Conservation (phyloP, 768 basidiomycete genomes). For the Mycena latifolia region DNA sequence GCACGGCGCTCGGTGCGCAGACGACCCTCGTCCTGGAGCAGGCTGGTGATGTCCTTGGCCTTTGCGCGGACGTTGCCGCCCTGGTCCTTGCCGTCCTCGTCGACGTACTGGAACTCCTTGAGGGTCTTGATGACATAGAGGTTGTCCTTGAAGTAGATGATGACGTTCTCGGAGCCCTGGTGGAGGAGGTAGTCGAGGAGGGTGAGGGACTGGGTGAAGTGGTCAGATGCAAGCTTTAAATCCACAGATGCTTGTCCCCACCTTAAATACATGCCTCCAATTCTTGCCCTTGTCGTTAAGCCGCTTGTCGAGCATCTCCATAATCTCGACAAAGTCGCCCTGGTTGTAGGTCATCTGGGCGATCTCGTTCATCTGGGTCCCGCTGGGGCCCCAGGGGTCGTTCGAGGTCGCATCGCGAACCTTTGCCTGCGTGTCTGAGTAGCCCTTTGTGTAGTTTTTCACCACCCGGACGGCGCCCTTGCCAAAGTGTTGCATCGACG, state of each 20-base stretch:
- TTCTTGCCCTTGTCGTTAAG: slow-evolving; percentile 99
- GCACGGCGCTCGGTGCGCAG: slow-evolving; percentile 87
- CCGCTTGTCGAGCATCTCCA: slow-evolving; percentile 99
- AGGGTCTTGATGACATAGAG: slow-evolving; percentile 98
- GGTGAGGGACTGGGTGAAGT: slow-evolving; percentile 76
- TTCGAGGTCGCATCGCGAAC: slow-evolving; percentile 97
- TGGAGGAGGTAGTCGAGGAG: slow-evolving; percentile 96
- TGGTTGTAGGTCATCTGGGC: slow-evolving; percentile 98
- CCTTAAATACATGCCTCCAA: slow-evolving; percentile 99
- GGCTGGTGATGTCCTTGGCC: slow-evolving; percentile 97
- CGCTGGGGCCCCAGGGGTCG: slow-evolving; percentile 98
- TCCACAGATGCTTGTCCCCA: slow-evolving; percentile 45
- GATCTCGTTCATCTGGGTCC: slow-evolving; percentile 99
- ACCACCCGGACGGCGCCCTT: slow-evolving; percentile 89
- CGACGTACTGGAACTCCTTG: slow-evolving; percentile 97
- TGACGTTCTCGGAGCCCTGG: slow-evolving; percentile 97
- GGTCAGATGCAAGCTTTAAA: too few relatives aligned
- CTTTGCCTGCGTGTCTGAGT: slow-evolving; percentile 95
- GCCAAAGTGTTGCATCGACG: slow-evolving; percentile 80
- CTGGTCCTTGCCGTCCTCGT: slow-evolving; percentile 96
- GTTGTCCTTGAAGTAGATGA: slow-evolving; percentile 98
- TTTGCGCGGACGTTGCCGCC: slow-evolving; percentile 98
- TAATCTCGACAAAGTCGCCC: slow-evolving; percentile 99
- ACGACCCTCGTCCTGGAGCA: slow-evolving; percentile 87
- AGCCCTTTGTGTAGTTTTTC: slow-evolving; percentile 96